A percentile compares a stretch with the other conserved stretches of the same genome.
Conservation (phyloP, 352 stramenopile genomes). For the Peronosclerospora sorghi region DNA sequence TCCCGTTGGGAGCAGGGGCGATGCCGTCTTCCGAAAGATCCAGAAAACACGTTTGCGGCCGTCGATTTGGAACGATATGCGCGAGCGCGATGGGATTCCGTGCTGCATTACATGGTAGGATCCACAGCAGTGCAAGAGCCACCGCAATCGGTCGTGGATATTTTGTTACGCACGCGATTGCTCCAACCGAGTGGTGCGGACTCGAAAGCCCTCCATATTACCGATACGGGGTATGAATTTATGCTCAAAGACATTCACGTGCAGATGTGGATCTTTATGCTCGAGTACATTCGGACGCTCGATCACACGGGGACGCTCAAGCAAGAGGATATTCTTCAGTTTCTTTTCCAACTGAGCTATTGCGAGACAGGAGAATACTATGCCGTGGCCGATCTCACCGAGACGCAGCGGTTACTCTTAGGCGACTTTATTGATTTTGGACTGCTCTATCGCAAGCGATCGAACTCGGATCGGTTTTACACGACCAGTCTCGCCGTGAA, state of each 20-base stretch:
- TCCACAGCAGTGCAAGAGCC: constrained; percentile 56
- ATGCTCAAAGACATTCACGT: constrained; percentile 89
- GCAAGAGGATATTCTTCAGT: constrained; percentile 82
- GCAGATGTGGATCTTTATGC: constrained; percentile 88
- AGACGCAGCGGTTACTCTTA: constrained; percentile 64
- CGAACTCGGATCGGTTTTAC: constrained; percentile 68
- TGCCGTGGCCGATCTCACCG: constrained; percentile 60
- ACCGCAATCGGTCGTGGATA: constrained; percentile 56
- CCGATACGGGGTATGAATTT: constrained; percentile 85
- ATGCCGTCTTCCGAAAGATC: constrained; percentile 29
- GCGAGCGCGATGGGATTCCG: constrained; percentile 48
- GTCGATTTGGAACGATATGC: constrained; percentile 51
- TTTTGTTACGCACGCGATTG: constrained; percentile 57
- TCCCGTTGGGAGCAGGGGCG: constrained; percentile 63
- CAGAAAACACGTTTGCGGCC: constrained; percentile 32
- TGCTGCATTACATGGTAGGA: constrained; percentile 70
- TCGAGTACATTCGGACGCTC: constrained; percentile 83
- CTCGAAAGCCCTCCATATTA: constrained; percentile 68
- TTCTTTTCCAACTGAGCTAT: constrained; percentile 86
- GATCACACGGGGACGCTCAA: constrained; percentile 58
- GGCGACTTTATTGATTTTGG: constrained; percentile 83
- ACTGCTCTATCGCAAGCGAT: constrained; percentile 59
- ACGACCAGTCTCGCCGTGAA: constrained; percentile 85
- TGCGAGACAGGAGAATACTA: constrained; percentile 82
- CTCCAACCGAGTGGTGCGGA: constrained; percentile 52